Base-by-base conservation (phyloP, 257 asterid genomes). In the Coffea eugenioides region DNA sequence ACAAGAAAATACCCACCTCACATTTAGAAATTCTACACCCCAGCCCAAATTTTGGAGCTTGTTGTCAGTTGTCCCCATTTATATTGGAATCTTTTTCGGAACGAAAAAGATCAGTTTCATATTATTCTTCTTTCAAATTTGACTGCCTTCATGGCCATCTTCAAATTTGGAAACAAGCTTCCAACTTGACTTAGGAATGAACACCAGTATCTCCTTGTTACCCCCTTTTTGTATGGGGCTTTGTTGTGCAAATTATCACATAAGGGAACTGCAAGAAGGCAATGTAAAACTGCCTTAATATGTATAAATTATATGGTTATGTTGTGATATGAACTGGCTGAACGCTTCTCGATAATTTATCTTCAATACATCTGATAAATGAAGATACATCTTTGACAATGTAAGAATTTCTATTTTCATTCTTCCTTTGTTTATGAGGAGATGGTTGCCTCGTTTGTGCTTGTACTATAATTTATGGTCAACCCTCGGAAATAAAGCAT, bases 181-280 rank as follows among this genome's bases (percentile, higher is more conserved):
- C 84, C 79, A 78, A 81, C 82, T 87, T 76, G 84, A 69, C 85
- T 59, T 77, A 76, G 85, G 89, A 80, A 84, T 79, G 88, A 73
- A 82, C 69, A 70, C 77, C 84, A 84, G 76, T 86, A 85, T 77
- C 89, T 87, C 86, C 78, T 82, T 87, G 73, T 71, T 84, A 31
- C 79, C 87, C 87, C 74, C 62, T 86, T 82, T 89, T 88, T 83
- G 82, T 74, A 81, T 68, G 88, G 95, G 90, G 84, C 83, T 79
- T 82, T 86, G 79, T 87, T 86, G 85, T 83, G 89, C 84, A 82
- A 88, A 80, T 78, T 83, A 89, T 85, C 80, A 78, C 84, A 85
- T 57, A 27, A 78, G 71, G 78, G 81, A 84, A 81, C 73, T 85
- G 79, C 89, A 62, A 57, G 61, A 52, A 79, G 86, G 83, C 83